A percentile compares a stretch with the other conserved stretches of the same genome.
Conservation (phyloP, 1,284 basidiomycete species). For the Meripilus lineatus region DNA sequence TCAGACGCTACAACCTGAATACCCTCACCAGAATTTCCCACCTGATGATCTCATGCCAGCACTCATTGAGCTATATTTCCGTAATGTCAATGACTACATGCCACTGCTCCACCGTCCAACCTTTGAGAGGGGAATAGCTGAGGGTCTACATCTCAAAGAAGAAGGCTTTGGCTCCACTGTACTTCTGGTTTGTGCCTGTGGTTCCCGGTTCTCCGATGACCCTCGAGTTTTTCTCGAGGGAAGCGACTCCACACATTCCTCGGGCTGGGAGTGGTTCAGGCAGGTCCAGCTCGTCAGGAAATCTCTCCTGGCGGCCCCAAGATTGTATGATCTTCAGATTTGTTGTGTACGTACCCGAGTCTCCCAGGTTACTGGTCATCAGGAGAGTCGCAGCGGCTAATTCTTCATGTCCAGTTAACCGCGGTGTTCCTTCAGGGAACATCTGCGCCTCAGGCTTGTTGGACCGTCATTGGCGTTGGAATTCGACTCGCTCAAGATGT, state of each 20-base stretch:
- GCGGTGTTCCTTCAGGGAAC: conserved; percentile 36
- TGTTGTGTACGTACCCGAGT: conserved; percentile 30
- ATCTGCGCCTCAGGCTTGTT: conserved; percentile 40
- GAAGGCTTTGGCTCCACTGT: conserved; percentile 63
- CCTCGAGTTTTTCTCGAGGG: conserved; percentile 53
- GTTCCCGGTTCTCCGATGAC: conserved; percentile 66
- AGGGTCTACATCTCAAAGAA: conserved; percentile 55
- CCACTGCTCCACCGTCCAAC: conserved; percentile 78
- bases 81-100: conserved; percentile 50
- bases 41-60: conserved; percentile 52
- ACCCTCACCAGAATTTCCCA: conserved; percentile 45
- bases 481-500: conserved; percentile 43
- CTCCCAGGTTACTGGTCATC: background rate
- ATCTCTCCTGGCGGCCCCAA: conserved; percentile 52
- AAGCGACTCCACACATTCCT: conserved; percentile 46
- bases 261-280: conserved; percentile 73
- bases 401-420: conserved; percentile 24
- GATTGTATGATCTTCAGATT: conserved; percentile 67
- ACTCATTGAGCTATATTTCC: conserved; percentile 72
- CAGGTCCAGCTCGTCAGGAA: conserved; percentile 57
- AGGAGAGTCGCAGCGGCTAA: too few species aligned
- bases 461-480: conserved; percentile 45
- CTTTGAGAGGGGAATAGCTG: conserved; percentile 60
- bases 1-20: conserved; percentile 6
- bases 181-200: conserved; percentile 73